Conservation (phyloP, 2,329 filamentous ascomycete species). For the Colletotrichum sp. region DNA sequence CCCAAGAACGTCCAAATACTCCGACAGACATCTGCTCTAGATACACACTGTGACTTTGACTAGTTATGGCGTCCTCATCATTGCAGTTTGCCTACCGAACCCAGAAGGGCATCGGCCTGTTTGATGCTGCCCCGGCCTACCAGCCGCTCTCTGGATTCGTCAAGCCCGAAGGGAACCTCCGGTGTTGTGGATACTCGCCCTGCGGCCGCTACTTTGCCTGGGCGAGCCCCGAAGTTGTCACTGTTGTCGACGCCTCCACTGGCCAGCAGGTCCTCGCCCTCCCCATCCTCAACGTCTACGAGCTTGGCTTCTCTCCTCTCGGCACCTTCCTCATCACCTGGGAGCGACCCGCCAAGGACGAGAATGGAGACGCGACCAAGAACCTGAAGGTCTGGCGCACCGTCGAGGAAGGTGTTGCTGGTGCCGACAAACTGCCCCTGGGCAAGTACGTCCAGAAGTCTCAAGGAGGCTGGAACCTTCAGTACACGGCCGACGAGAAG, state of each 20-base stretch:
- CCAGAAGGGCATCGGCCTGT: slow-evolving; percentile 92
- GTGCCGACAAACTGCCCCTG: slow-evolving; percentile 72
- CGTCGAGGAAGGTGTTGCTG: slow-evolving; percentile 69
- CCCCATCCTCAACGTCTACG: slow-evolving; percentile 84
- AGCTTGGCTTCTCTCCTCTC: slow-evolving; percentile 90
- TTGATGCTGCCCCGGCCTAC: slow-evolving; percentile 91
- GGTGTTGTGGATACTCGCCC: slow-evolving; percentile 94
- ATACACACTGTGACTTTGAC: slow-evolving; percentile 77
- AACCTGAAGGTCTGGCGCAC: slow-evolving; percentile 97
- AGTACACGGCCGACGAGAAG: slow-evolving; percentile 93
- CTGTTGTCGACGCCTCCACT: slow-evolving; percentile 79
- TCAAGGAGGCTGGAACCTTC: slow-evolving; percentile 94
- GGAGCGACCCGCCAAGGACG: slow-evolving; percentile 93
- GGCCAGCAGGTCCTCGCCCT: slow-evolving; percentile 79
- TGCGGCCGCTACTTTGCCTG: slow-evolving; percentile 97
- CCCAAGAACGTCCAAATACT: slow-evolving; percentile 22
- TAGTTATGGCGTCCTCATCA: slow-evolving; percentile 90
- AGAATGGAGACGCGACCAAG: slow-evolving; percentile 90
- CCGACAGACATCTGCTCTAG: slow-evolving; percentile 28
- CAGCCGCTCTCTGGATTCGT: slow-evolving; percentile 81
- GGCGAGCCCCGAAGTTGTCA: slow-evolving; percentile 87
- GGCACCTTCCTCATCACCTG: slow-evolving; percentile 96
- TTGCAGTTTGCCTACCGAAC: slow-evolving; percentile 98
- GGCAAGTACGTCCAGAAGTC: slow-evolving; percentile 95
- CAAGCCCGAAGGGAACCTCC: slow-evolving; percentile 90